phyloP scores from a whole-genome alignment of 2,329 filamentous ascomycete species.

The Juglanconis oblonga region DNA sequence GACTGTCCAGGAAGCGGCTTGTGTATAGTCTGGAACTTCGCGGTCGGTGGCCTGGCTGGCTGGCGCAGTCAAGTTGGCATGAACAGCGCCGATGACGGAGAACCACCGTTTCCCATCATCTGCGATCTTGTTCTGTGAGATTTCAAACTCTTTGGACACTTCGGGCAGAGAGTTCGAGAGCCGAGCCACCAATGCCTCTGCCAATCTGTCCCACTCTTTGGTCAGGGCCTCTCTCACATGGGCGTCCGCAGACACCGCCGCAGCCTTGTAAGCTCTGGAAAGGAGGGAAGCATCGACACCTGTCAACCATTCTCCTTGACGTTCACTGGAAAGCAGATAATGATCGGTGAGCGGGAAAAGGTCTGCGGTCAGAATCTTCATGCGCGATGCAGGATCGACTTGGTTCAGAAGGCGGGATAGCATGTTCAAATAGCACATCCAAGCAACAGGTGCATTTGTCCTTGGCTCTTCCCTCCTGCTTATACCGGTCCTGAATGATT shows the following conservation, averaged over 20 bases:
- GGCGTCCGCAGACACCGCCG: conserved; percentile 37
- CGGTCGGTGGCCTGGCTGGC: conserved; percentile 12
- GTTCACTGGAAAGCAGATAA: conserved; percentile 44
- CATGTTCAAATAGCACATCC: conserved; percentile 70
- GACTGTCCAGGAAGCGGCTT: conserved; percentile 30
- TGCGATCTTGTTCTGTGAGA: conserved; percentile 68
- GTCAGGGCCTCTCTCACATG: conserved; percentile 47
- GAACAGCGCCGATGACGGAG: conserved; percentile 48
- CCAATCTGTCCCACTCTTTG: conserved; percentile 62
- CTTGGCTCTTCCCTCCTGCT: conserved; percentile 71
- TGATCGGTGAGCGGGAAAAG: conserved; percentile 54
- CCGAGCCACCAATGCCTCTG: conserved; percentile 57
- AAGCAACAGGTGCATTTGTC: conserved; percentile 65
- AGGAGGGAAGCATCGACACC: conserved; percentile 36
- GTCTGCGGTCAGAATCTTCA: conserved; percentile 44
- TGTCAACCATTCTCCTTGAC: conserved; percentile 36
- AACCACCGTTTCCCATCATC: conserved; percentile 68
- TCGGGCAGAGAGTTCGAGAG: conserved; percentile 77
- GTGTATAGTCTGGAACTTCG: conserved; percentile 27
- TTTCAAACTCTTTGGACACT: conserved; percentile 71
- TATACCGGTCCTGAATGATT: conserved; percentile 69
- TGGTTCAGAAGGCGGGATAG: conserved; percentile 50
- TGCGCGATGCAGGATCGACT: conserved; percentile 42
- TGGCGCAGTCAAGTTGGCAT: conserved; percentile 25
- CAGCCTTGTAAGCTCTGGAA: conserved; percentile 45